Base-by-base conservation (phyloP, 129 eudicot species). In the Lactuca saligna region DNA sequence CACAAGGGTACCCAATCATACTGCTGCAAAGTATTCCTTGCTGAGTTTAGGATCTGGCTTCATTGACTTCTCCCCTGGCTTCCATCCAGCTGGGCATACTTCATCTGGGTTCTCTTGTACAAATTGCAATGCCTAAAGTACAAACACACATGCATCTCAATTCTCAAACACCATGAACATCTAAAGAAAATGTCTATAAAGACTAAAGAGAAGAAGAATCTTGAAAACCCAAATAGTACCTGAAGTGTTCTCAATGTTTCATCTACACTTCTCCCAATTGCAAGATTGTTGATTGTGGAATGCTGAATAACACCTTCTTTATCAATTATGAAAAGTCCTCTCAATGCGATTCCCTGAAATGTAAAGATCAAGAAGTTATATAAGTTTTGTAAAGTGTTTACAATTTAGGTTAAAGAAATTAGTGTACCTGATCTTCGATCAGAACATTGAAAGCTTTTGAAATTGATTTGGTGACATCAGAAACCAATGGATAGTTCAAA, bases 61-160 rank as follows among this genome's bases (percentile, higher is more conserved):
- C 98, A 92, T 92, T 53, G 96, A 78, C 75, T 86, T 92, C 78
- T 92, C 98, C 78, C 98, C 98, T 15, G 98, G 98, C 86, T 92
- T 92, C 98, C 98, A 92, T 61, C 96, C 98, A 76, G 96, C 98
- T 38, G 98, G 98, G 82, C 98, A 92, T 39, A 92, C 98, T 61
- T 92, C 96, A 68, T 92, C 98, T 0, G 96, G 98, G 75, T 92
- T 92, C 67, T 92, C 96, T 79, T 92, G 98, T 68, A 92, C 98
- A 57, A 55, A 92, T 80, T 92, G 98, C 86, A 92, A 75, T 44
- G 98, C 98, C 98, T 92, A 79, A 64, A 76, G 34, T 25, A 38
- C 70, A 73, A 70, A 32, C 48, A 58, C 8, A 58, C 16, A 44
- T 8, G 42, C 4, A 25, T 25, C 29, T 25, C 29, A 25, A 25